A percentile compares a stretch with the other conserved stretches of the same genome.
These are phyloP conservation scores for Fagopyrum tataricum DNA, from an alignment of 148 eudicot genomes.

Conservation along the genomic window DNA sequence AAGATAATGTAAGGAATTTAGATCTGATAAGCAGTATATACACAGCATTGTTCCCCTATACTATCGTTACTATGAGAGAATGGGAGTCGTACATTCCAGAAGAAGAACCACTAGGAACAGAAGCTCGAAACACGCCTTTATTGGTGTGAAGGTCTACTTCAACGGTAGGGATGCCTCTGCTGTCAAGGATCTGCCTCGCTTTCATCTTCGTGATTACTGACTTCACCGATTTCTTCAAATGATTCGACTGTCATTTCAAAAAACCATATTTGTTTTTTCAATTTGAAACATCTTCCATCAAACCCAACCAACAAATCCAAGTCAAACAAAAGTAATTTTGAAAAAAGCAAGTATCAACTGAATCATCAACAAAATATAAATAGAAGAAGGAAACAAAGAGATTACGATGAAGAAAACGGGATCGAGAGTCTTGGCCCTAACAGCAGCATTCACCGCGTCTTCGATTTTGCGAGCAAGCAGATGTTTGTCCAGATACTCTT, in stretches of 20 bases:
- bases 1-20: neutral
- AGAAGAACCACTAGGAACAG: slow-evolving; percentile 76
- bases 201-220: slow-evolving; percentile 90
- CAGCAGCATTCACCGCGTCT: slow-evolving; percentile 98
- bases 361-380: neutral
- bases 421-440: slow-evolving; percentile 86
- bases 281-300: neutral
- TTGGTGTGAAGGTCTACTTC: slow-evolving; percentile 87
- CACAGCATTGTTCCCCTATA: neutral
- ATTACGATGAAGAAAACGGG: slow-evolving; percentile 88
- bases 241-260: slow-evolving; percentile 53
- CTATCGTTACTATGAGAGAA: slow-evolving; percentile 1
- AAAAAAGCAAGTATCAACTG: neutral
- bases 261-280: neutral
- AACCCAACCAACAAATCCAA: neutral
- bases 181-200: slow-evolving; percentile 89
- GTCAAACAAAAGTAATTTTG: neutral
- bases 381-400: slow-evolving; percentile 10
- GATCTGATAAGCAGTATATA: neutral
- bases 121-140: slow-evolving; percentile 87
- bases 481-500: slow-evolving; percentile 88
- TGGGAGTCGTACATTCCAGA: slow-evolving; percentile 55
- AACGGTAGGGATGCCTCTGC: slow-evolving; percentile 94
- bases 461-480: slow-evolving; percentile 88
- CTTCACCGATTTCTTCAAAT: slow-evolving; percentile 84